Conservation (phyloP, 345 rosid genomes). For the Trapa incisa region DNA sequence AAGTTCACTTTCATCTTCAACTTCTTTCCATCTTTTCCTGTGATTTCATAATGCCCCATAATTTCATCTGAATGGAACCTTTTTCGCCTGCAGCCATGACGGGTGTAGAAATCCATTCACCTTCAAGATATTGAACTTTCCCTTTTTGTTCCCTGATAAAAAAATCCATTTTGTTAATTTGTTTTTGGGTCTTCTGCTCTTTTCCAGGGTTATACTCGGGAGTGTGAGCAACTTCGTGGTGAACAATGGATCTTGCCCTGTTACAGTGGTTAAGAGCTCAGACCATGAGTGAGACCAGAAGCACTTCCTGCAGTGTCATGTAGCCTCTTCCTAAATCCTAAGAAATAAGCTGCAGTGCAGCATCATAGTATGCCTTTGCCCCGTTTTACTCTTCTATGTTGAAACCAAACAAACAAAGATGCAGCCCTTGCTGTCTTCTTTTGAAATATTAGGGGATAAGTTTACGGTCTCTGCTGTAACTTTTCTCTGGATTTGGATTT, state of each 20-base stretch:
- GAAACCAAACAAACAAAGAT: too few relatives aligned
- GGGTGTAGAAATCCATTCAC: neutral
- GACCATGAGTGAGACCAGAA: slow-evolving; percentile 6
- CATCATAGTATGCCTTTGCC: neutral
- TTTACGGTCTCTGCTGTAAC: neutral
- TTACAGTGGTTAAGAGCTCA: slow-evolving; percentile 51
- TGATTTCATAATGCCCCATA: neutral
- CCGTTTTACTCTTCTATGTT: too few relatives aligned
- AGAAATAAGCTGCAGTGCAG: neutral
- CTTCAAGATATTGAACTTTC: neutral
- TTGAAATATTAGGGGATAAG: neutral
- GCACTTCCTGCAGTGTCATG: neutral
- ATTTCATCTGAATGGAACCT: neutral
- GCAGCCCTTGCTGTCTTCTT: neutral
- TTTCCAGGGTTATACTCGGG: slow-evolving; percentile 60
- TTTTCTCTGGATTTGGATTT: neutral
- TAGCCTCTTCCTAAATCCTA: neutral
- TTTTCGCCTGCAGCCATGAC: neutral
- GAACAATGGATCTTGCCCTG: slow-evolving; percentile 59
- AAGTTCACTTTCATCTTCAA: neutral
- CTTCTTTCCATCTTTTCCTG: neutral
- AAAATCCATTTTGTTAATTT: neutral
- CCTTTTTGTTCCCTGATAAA: neutral
- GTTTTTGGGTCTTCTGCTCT: neutral
- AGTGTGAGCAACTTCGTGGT: slow-evolving; percentile 79